Percentiles rank a stretch among this genome's conserved stretches.
These are phyloP conservation scores for Verticillium zaregamsianum DNA, from an alignment of 2,329 filamentous ascomycete species.

Conservation along the genomic window DNA sequence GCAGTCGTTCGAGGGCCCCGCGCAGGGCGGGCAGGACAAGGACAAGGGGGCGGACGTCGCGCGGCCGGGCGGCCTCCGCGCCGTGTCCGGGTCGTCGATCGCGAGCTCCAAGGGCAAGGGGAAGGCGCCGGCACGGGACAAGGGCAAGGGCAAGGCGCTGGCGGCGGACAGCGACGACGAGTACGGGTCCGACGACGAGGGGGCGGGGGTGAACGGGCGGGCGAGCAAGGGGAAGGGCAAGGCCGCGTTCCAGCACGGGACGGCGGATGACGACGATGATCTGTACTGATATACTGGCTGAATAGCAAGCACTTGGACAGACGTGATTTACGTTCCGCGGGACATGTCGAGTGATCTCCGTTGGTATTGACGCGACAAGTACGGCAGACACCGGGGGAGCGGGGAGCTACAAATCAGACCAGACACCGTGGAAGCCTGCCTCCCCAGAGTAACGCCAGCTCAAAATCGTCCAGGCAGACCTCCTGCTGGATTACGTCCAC, in stretches of 20 bases:
- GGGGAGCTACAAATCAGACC: neutral
- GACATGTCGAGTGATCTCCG: neutral
- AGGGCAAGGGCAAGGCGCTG: slow-evolving; percentile 33
- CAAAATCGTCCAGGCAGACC: neutral
- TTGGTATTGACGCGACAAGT: neutral
- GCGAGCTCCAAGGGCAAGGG: slow-evolving; percentile 27
- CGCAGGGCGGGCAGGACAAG: slow-evolving; percentile 10
- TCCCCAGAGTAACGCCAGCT: neutral
- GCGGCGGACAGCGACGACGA: slow-evolving; percentile 27
- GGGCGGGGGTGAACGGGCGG: slow-evolving; percentile 10
- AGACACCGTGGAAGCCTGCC: neutral
- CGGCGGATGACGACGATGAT: slow-evolving; percentile 53
- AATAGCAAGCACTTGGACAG: neutral
- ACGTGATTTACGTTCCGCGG: neutral
- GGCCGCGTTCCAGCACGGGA: slow-evolving; percentile 47
- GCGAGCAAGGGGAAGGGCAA: slow-evolving; percentile 52
- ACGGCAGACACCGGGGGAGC: neutral
- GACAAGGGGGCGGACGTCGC: neutral
- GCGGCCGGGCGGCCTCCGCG: slow-evolving; percentile 3
- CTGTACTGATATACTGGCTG: slow-evolving; percentile 39
- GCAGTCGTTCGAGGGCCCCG: slow-evolving; percentile 70
- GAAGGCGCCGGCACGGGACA: slow-evolving; percentile 29
- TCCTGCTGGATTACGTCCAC: neutral
- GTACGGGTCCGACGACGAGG: slow-evolving; percentile 25
- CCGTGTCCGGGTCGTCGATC: slow-evolving; percentile 22